Evolutionary conservation across 345 rosid species (phyloP), one percentile per base, ranked within the genome.

Genomic region (Leavenworthia alabamica): DNA sequence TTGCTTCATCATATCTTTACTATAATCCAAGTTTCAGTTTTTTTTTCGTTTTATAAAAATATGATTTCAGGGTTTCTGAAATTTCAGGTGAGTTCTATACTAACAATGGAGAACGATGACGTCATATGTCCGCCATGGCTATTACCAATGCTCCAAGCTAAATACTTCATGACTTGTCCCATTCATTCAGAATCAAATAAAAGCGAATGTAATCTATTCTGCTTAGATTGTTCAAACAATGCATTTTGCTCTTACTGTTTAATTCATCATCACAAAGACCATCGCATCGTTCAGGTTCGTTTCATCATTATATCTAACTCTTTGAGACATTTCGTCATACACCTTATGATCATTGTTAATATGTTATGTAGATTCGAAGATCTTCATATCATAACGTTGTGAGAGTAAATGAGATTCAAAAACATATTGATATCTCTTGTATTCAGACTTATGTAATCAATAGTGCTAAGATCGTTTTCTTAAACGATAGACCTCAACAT

Each of bases 331-430:
- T 65, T 52, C 17, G 16, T 52, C 42, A 43, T 42, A 47, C 55
- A 29, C 45, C 11, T 61, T 60, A 1, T 20, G 26, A 14, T 35
- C 6, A 24, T 10, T n/a, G 9, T 4, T 23, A 23, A 29, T 43
- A 14, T 37, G 43, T 8, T 17, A 64, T 68, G 64, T 81, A 88
- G 96, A 88, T 85, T 71, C 72, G 96, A 75, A 65, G 89, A 63
- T 88, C 96, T 0, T 88, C 96, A 1, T 88, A 88, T 77, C 96
- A 88, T 48, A 77, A 85, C 76, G 95, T 83, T 46, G 88, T 87
- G 68, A 73, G 85, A 47, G 87, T 81, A 31, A 81, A 73, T 32
- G 96, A 88, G 76, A 88, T 88, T 50, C 86, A 83, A 49, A 88
- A 70, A 72, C 79, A 72, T 72, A 75, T 88, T 27, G 95, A 88